Evolutionary conservation across 2,329 filamentous ascomycete species (phyloP).

Genomic region (Alternaria sp.): DNA sequence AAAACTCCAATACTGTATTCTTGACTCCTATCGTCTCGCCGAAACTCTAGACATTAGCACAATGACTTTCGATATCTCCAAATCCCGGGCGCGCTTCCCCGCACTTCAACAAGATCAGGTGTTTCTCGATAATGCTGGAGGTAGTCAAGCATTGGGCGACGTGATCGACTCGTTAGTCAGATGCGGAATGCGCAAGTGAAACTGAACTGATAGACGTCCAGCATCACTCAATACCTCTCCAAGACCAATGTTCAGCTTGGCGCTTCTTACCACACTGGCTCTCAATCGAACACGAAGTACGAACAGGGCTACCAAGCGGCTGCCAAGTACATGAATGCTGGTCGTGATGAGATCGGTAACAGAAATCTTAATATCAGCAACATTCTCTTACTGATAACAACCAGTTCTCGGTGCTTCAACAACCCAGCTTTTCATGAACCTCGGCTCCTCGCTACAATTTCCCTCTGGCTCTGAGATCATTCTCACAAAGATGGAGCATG

Average conservation of each 20-base stretch:
- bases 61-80: conserved; percentile 62
- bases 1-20: neutral
- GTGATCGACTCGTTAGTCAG: conserved; percentile 70
- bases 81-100: conserved; percentile 71
- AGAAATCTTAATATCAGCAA: fast-evolving
- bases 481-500: conserved; percentile 77
- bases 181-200: neutral
- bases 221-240: conserved; percentile 72
- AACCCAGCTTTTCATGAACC: conserved; percentile 79
- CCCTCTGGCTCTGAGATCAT: conserved; percentile 69
- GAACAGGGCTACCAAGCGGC: conserved; percentile 69
- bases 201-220: conserved; percentile 12
- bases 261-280: conserved; percentile 70
- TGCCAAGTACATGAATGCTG: conserved; percentile 75
- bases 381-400: neutral
- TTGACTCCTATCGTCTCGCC: neutral
- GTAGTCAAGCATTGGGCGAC: conserved; percentile 72
- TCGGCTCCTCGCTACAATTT: conserved; percentile 53
- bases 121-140: conserved; percentile 81
- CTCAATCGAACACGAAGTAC: conserved; percentile 68
- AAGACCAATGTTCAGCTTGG: conserved; percentile 79
- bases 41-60: neutral
- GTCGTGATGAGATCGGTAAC: conserved; percentile 70
- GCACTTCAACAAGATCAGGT: conserved; percentile 73
- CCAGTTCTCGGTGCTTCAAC: conserved; percentile 76